Evolutionary conservation across 305 asterid genomes (phyloP).

Genomic region (Fraxinus velutina): DNA sequence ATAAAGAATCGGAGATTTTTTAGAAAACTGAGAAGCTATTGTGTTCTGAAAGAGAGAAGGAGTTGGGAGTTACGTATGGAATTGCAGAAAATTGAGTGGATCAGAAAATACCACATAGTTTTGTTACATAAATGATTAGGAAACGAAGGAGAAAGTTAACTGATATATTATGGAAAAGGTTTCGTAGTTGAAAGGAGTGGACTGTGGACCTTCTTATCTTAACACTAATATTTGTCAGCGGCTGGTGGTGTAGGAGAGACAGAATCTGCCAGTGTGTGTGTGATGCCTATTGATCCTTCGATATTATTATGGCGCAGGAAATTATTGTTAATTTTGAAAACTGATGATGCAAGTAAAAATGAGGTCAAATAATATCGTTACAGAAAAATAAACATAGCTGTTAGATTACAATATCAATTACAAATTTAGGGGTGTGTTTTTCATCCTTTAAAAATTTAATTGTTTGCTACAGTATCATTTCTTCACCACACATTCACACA

Average conservation of each 20-base stretch:
- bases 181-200: neutral
- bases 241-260: neutral
- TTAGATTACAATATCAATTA: neutral
- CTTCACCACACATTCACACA: too few relatives aligned
- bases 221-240: neutral
- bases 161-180: neutral
- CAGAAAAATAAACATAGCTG: neutral
- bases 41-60: neutral
- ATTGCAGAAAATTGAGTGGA: constrained; percentile 48
- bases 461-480: too few relatives aligned
- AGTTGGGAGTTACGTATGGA: neutral
- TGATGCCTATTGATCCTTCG: neutral
- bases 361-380: neutral
- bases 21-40: neutral
- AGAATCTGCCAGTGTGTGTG: neutral
- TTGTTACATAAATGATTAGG: neutral
- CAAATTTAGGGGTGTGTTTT: neutral
- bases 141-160: neutral
- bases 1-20: constrained; percentile 14
- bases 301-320: neutral
- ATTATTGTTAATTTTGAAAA: too few relatives aligned
- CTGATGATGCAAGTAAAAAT: neutral
- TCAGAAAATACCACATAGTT: constrained; percentile 35
- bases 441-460: too few relatives aligned
- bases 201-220: neutral